These are phyloP conservation scores for Anaeromyces robustus DNA, from an alignment of 192 early-diverging fungal genomes.

Conservation along the genomic window DNA sequence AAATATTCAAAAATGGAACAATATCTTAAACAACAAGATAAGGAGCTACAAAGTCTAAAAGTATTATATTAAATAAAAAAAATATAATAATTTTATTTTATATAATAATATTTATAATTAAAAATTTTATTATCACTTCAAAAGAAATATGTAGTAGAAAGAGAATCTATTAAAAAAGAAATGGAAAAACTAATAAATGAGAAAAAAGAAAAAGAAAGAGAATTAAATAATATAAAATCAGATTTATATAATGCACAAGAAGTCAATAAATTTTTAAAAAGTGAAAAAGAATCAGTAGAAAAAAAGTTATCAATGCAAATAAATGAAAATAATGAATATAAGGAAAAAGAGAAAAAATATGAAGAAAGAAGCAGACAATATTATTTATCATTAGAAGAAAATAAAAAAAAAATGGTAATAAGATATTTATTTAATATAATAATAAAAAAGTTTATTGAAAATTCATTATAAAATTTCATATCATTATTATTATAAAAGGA, in stretches of 20 bases:
- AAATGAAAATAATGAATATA: neutral
- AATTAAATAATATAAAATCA: neutral
- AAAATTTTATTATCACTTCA: too few species aligned
- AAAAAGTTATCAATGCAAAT: neutral
- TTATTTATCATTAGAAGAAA: neutral
- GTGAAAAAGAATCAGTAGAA: neutral
- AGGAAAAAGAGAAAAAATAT: neutral
- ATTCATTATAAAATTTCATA: too few species aligned
- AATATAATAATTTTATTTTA: too few species aligned
- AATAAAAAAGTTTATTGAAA: too few species aligned
- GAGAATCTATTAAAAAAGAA: neutral
- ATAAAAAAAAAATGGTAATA: neutral
- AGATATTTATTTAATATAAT: neutral
- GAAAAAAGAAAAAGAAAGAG: neutral
- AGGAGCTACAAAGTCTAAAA: slow-evolving; percentile 17
- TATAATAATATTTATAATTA: too few species aligned
- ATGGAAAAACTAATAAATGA: neutral
- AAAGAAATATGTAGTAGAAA: neutral
- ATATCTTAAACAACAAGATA: slow-evolving; percentile 20
- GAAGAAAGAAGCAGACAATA: neutral
- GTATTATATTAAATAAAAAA: too few species aligned
- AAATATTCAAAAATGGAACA: slow-evolving; percentile 27
- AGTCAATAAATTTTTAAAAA: neutral
- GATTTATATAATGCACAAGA: neutral
- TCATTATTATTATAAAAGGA: neutral